Evolutionary conservation across 1,284 basidiomycete species (phyloP), one percentile per base, ranked within the genome.

Genomic region (Thelephora terrestris): DNA sequence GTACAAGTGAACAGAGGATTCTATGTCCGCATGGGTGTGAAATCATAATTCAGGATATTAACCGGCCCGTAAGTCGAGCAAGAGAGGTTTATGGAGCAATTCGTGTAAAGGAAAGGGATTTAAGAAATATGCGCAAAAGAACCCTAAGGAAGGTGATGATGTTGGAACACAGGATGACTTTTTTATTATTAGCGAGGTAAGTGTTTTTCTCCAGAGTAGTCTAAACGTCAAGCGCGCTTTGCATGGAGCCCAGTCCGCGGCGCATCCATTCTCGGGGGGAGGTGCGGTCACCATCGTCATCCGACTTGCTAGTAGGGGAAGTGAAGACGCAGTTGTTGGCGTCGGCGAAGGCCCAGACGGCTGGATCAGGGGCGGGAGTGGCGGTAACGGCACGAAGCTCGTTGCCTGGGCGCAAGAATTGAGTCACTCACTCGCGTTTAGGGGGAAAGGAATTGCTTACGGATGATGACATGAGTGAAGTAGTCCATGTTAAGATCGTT

Each of bases 401-500:
- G 55, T 75, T 75, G 45, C 70, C 74, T 75, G 5, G 43, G 40
- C 40, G 27, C 9, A n/a, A 12, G 34, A 51, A 37, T 23, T 10
- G 29, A 32, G 37, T 48, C 38, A 38, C 21, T 32, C 24, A 43
- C n/a, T n/a, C n/a, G 27, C 34, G 43, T 18, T 46, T n/a, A 39
- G 5, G 45, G 27, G 35, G 49, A 47, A 25, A 51, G n/a, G 38
- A 50, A 27, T 50, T 16, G 66, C 67, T 56, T 58, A 71, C 76
- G 74, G 55, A 83, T 81, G 59, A 82, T 79, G 58, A 74, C 76
- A 50, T 74, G 66, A 20, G 79, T 81, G 61, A 81, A 82, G 61
- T 81, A 75, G 57, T 82, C 79, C 57, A 80, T 68, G 59, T 79
- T 78, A 49, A 82, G 66, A 55, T 82, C 81, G 58, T 84, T 82